These are phyloP conservation scores for Aschersonia sp. DNA, from an alignment of 2,329 filamentous ascomycete species.

Conservation along the genomic window DNA sequence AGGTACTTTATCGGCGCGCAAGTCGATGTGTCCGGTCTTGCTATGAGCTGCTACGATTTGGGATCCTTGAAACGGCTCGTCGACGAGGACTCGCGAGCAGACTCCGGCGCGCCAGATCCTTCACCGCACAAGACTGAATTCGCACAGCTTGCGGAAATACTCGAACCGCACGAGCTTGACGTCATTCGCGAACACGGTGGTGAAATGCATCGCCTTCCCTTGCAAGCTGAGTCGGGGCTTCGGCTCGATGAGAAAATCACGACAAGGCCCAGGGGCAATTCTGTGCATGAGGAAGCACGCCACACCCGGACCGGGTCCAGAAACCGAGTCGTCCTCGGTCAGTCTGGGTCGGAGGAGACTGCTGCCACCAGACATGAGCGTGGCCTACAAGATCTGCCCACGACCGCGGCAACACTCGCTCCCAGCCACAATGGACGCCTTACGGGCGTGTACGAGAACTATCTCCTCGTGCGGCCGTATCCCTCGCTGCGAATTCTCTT, in stretches of 20 bases:
- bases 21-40: conserved; percentile 54
- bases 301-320: conserved; percentile 3
- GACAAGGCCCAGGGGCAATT: not conserved
- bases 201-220: conserved; percentile 36
- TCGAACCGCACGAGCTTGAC: conserved; percentile 51
- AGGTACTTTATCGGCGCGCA: conserved; percentile 60
- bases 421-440: conserved; percentile 11
- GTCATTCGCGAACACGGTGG: conserved; percentile 48
- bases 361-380: not conserved
- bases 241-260: conserved; percentile 2
- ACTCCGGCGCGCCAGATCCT: conserved; percentile 2
- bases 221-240: conserved; percentile 1
- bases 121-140: conserved; percentile 43
- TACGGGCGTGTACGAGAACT: conserved; percentile 31
- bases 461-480: conserved; percentile 50
- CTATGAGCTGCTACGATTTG: conserved; percentile 50
- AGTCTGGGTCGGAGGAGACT: not conserved
- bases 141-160: conserved; percentile 50
- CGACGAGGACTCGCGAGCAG: conserved; percentile 2
- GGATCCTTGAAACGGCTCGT: conserved; percentile 40
- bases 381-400: not conserved
- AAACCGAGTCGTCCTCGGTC: conserved; percentile 6
- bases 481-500: conserved; percentile 54
- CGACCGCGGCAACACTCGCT: conserved; percentile 1
- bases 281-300: not conserved